These are phyloP conservation scores for Amaranthus hypochondriacus DNA, from an alignment of 148 eudicot species.

Conservation along the genomic window DNA sequence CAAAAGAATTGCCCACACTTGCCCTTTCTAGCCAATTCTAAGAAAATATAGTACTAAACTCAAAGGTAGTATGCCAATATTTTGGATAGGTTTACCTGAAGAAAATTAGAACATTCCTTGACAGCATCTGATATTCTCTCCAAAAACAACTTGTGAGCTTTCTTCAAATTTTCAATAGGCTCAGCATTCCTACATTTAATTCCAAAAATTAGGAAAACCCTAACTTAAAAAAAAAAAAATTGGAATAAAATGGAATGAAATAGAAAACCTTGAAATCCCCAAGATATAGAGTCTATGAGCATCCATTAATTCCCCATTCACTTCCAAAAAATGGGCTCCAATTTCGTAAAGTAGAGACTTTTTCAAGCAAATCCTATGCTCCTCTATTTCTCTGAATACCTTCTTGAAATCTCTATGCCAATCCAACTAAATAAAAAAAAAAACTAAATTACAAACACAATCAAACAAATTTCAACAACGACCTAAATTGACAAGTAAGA, in stretches of 20 bases:
- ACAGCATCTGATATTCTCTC: slow-evolving; percentile 49
- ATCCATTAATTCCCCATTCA: slow-evolving; percentile 57
- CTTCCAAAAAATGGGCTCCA: slow-evolving; percentile 64
- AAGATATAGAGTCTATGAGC: slow-evolving; percentile 55
- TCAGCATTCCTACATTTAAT: slow-evolving; percentile 63
- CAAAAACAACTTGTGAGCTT: slow-evolving; percentile 52
- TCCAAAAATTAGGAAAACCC: neutral
- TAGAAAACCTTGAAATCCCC: slow-evolving; percentile 76
- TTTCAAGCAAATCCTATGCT: slow-evolving; percentile 41
- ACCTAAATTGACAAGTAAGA: neutral
- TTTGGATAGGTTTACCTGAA: slow-evolving; percentile 41
- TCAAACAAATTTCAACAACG: neutral
- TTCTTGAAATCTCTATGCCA: slow-evolving; percentile 39
- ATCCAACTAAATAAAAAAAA: slow-evolving; percentile 47
- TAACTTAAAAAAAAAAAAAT: neutral
- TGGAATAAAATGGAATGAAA: neutral
- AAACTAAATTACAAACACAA: neutral
- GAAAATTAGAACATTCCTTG: slow-evolving; percentile 28
- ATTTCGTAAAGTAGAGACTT: slow-evolving; percentile 53
- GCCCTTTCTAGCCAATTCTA: neutral
- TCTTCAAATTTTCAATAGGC: slow-evolving; percentile 79
- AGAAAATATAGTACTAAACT: neutral
- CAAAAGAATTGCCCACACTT: neutral
- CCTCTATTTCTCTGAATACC: slow-evolving; percentile 52
- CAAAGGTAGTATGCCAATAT: neutral